Evolutionary conservation across 2,329 filamentous ascomycete genomes (phyloP).

Genomic region (Bertia moriformis): DNA sequence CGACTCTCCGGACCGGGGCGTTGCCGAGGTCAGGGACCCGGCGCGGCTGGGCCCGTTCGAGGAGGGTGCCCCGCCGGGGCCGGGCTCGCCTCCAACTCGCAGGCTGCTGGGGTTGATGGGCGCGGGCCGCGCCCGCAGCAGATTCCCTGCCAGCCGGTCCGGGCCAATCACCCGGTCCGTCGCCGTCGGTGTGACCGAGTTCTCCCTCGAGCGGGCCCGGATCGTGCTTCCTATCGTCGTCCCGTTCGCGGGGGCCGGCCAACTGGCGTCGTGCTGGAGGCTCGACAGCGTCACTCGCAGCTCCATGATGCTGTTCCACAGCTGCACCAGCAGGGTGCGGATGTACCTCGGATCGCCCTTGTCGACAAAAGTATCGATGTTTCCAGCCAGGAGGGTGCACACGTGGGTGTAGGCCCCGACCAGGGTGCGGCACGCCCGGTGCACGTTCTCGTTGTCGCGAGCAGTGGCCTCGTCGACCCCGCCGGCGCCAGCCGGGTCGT

Average conservation of each 20-base stretch:
- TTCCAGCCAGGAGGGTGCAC: conserved; percentile 41
- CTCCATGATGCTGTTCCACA: conserved; percentile 57
- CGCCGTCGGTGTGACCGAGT: conserved; percentile 34
- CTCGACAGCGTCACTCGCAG: conserved; percentile 35
- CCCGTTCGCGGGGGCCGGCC: conserved; percentile 1
- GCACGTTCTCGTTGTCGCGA: conserved; percentile 47
- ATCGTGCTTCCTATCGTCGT: conserved; percentile 27
- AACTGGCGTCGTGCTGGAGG: neutral
- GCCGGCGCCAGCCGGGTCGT: conserved; percentile 21
- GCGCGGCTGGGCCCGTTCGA: too few species aligned
- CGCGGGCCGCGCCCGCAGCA: conserved; percentile 19
- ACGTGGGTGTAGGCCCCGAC: conserved; percentile 53
- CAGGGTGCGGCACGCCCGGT: conserved; percentile 46
- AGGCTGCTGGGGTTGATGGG: conserved; percentile 34
- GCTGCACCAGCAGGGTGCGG: conserved; percentile 44
- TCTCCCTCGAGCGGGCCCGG: conserved; percentile 33
- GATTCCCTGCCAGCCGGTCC: too few species aligned
- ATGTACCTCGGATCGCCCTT: conserved; percentile 55
- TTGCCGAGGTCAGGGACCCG: conserved; percentile 43
- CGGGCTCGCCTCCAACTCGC: conserved; percentile 31
- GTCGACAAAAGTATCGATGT: conserved; percentile 49
- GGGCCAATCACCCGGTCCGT: conserved; percentile 25
- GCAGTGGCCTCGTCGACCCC: conserved; percentile 5
- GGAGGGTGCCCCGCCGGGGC: conserved; percentile 27
- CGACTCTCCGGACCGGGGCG: conserved; percentile 70